phyloP scores from a whole-genome alignment of 768 basidiomycete species.

The Macrocybe gigantea region DNA sequence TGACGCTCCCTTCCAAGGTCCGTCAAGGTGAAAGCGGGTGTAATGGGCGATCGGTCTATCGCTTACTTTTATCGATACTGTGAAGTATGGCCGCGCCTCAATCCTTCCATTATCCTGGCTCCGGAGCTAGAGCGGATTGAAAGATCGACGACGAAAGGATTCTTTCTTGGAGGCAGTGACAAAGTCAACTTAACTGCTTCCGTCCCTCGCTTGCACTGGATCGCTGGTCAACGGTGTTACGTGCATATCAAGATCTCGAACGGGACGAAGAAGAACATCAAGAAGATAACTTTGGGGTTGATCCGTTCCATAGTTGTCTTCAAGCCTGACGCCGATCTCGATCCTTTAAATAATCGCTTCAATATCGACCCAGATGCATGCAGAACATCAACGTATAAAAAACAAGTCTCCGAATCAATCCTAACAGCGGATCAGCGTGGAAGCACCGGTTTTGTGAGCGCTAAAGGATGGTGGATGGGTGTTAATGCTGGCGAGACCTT shows the following conservation, averaged over 20 bases:
- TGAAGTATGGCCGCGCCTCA: constrained; percentile 72
- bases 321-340: constrained; percentile 42
- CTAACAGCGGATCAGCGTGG: constrained; percentile 63
- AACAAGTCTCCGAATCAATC: constrained; percentile 57
- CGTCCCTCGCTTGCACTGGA: constrained; percentile 70
- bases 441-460: constrained; percentile 66
- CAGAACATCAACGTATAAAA: constrained; percentile 54
- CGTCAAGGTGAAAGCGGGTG: constrained; percentile 65
- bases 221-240: constrained; percentile 76
- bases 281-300: constrained; percentile 56
- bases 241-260: constrained; percentile 64
- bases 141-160: constrained; percentile 44
- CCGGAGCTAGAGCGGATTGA: constrained; percentile 55
- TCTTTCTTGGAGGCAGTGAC: constrained; percentile 61
- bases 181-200: constrained; percentile 61
- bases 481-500: constrained; percentile 55
- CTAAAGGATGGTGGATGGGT: constrained; percentile 89
- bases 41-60: constrained; percentile 58
- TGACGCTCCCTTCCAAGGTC: constrained; percentile 37
- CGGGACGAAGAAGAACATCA: constrained; percentile 62
- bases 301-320: constrained; percentile 63
- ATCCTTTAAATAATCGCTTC: constrained; percentile 15
- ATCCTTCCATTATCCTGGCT: constrained; percentile 54
- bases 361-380: constrained; percentile 51
- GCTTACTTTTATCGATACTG: constrained; percentile 88